Base-by-base conservation (phyloP, 495 filamentous ascomycete species). In the Bathelium albidoporum region DNA sequence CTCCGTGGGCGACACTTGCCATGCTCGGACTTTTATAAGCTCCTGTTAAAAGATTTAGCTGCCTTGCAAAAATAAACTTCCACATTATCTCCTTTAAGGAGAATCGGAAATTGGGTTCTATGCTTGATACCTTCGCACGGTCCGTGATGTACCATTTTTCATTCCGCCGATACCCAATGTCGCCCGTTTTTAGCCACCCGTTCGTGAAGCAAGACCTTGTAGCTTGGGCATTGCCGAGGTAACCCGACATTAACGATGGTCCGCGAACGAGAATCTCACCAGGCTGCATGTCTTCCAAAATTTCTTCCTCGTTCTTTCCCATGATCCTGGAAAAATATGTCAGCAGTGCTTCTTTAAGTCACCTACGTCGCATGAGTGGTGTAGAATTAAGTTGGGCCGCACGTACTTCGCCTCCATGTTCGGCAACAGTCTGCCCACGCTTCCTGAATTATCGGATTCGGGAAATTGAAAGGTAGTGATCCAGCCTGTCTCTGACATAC, bases 141-240 rank as follows among this genome's bases (percentile, higher is more conserved):
- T 69, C 71, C 52, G 70, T 60, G 4, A 73, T 53, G 52, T 68
- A 71, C 31, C 66, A 62, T 59, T 63, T 62, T 34, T 59, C 66
- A 60, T 67, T 52, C 10, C 29, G 11, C 0, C 63, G 2, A 39
- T 67, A 67, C 1, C 65, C 65, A 32, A 68, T 62, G 34, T 70
- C 68, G 45, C 68, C 68, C 1, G 68, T 70, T 59, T 59, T 61
- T 14, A 70, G 61, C 68, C 68, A 70, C 10, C 88, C 81, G 36
- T 82, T 86, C 62, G 75, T 68, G 58, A 88, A 77, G 0, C 85
- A 83, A 39, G 86, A 82, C 2, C 73, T 72, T 2, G 91, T 94
- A 7, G 88, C 90, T 64, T 83, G 73, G 1, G 79, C 78, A 63
- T 90, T 91, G 10, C 77, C 76, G 80, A 86, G 87, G 73, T 72